Evolutionary conservation across 345 rosid genomes (phyloP).

Genomic region (Trapa incisa): DNA sequence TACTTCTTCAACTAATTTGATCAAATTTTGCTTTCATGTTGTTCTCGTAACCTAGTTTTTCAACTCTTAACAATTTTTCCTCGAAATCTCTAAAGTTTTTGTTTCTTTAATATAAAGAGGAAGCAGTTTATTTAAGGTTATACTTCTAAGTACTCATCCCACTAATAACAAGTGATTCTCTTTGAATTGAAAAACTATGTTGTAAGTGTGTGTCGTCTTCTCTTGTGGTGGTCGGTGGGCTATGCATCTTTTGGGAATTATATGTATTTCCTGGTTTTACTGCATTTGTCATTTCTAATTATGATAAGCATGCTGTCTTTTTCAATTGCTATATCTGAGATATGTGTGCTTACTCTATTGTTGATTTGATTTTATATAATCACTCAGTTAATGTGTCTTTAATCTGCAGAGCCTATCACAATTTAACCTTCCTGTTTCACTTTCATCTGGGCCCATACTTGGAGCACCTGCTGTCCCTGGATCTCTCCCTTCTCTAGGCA

Average conservation of each 20-base stretch:
- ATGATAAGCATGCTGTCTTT: background rate
- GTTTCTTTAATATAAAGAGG: background rate
- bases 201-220: background rate
- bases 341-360: background rate
- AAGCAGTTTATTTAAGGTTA: background rate
- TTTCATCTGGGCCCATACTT: slow-evolving; percentile 56
- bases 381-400: background rate
- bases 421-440: slow-evolving; percentile 90
- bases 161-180: background rate
- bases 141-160: background rate
- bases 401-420: slow-evolving; percentile 88
- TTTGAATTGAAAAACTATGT: background rate
- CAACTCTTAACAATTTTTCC: background rate
- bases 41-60: background rate
- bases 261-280: background rate
- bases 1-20: background rate
- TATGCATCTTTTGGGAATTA: background rate
- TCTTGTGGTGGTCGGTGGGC: too few species aligned
- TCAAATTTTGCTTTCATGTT: background rate
- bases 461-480: slow-evolving; percentile 48
- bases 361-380: background rate
- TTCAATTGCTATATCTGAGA: background rate
- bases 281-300: background rate
- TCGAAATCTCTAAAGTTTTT: too few species aligned
- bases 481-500: slow-evolving; percentile 34